phyloP scores from a whole-genome alignment of 768 basidiomycete species.

The Podaxis sp. region DNA sequence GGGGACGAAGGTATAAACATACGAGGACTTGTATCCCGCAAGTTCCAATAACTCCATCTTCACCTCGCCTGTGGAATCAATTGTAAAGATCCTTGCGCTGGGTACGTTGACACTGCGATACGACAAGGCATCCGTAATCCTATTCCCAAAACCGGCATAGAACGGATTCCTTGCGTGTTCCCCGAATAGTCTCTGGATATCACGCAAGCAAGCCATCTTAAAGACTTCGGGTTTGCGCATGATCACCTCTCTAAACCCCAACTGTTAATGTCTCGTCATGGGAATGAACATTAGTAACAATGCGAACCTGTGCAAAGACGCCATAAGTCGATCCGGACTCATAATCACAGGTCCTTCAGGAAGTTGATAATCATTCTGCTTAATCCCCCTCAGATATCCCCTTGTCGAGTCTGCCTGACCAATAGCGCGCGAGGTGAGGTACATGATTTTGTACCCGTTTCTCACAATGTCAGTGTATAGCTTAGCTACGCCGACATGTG shows the following conservation, averaged over 20 bases:
- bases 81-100: constrained; percentile 94
- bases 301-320: constrained; percentile 85
- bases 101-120: constrained; percentile 95
- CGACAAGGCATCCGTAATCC: constrained; percentile 97
- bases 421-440: constrained; percentile 94
- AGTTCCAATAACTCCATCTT: constrained; percentile 97
- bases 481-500: constrained; percentile 95
- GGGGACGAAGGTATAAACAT: constrained; percentile 27
- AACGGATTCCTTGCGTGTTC: constrained; percentile 73
- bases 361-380: constrained; percentile 94
- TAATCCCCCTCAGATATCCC: constrained; percentile 91
- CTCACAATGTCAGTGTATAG: constrained; percentile 93
- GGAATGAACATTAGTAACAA: not conserved
- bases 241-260: constrained; percentile 79
- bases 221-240: constrained; percentile 99
- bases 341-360: constrained; percentile 98
- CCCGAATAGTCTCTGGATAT: constrained; percentile 90
- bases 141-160: constrained; percentile 97
- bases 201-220: constrained; percentile 98
- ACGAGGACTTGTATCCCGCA: constrained; percentile 97
- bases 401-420: constrained; percentile 97
- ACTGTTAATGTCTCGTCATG: not conserved
- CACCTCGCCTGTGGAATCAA: constrained; percentile 91
- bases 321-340: constrained; percentile 96
- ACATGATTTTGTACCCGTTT: constrained; percentile 98